A percentile compares a stretch with the other conserved stretches of the same genome.
Evolutionary conservation across 306 rosid species (phyloP).

Genomic region (Cicer arietinum): DNA sequence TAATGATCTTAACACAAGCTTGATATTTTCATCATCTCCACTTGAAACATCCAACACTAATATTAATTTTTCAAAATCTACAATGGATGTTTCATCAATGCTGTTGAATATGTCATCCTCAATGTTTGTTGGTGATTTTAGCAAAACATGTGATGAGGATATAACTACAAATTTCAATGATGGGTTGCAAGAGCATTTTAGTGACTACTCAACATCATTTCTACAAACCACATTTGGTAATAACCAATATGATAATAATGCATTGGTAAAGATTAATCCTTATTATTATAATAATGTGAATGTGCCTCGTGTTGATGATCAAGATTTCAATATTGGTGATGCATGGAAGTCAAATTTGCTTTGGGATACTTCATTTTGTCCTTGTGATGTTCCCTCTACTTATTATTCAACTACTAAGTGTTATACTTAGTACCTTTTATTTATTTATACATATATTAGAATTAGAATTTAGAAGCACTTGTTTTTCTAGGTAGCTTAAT

Average conservation of each 20-base stretch:
- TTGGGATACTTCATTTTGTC: slow-evolving; percentile 79
- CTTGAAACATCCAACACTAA: slow-evolving; percentile 39
- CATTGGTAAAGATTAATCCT: slow-evolving; percentile 48
- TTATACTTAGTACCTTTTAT: slow-evolving; percentile 49
- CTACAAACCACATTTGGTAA: slow-evolving; percentile 44
- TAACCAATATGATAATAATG: slow-evolving; percentile 32
- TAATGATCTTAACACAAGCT: slow-evolving; percentile 50
- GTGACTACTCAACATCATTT: slow-evolving; percentile 43
- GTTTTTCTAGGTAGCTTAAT: slow-evolving; percentile 43
- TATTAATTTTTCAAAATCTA: slow-evolving; percentile 27
- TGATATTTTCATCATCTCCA: slow-evolving; percentile 53
- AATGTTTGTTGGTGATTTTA: slow-evolving; percentile 58
- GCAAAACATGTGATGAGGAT: slow-evolving; percentile 34
- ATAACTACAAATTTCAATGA: slow-evolving; percentile 44
- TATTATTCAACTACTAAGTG: slow-evolving; percentile 61
- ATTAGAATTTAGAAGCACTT: slow-evolving; percentile 43
- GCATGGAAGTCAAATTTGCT: slow-evolving; percentile 77
- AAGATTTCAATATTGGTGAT: slow-evolving; percentile 59
- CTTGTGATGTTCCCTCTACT: slow-evolving; percentile 68
- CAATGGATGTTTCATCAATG: slow-evolving; percentile 69
- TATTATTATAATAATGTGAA: slow-evolving; percentile 31
- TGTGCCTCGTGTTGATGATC: slow-evolving; percentile 50
- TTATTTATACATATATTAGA: neutral
- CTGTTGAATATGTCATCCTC: slow-evolving; percentile 80
- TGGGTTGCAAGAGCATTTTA: slow-evolving; percentile 50